These are phyloP conservation scores for Fusarium tricinctum DNA, from an alignment of 2,329 filamentous ascomycete genomes.

Conservation along the genomic window DNA sequence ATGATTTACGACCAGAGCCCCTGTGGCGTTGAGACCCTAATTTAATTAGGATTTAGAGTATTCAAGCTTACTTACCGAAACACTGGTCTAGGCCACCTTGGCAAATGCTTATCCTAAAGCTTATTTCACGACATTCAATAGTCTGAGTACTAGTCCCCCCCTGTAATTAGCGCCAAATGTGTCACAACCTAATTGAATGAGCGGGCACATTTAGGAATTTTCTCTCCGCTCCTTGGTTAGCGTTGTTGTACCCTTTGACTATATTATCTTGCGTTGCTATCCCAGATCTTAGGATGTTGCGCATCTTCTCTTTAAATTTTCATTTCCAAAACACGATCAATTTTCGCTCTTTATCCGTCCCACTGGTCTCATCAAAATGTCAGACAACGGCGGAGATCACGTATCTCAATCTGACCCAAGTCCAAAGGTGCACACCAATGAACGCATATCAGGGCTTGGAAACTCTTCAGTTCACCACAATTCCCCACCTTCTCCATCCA, in stretches of 20 bases:
- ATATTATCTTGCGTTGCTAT: neutral
- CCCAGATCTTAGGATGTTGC: no score
- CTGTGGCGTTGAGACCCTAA: neutral
- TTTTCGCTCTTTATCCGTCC: no score
- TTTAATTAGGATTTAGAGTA: neutral
- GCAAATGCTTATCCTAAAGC: conserved; percentile 13
- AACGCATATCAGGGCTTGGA: neutral
- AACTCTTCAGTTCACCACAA: neutral
- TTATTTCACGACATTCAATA: conserved; percentile 9
- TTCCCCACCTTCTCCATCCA: neutral
- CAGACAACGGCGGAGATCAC: conserved; percentile 1
- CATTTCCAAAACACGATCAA: no score
- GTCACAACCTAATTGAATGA: no score
- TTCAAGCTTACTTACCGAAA: neutral
- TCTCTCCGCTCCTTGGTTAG: neutral
- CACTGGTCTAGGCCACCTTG: conserved; percentile 8
- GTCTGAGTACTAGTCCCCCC: neutral
- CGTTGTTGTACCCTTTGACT: neutral
- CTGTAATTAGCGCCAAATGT: neutral
- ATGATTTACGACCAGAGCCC: no score
- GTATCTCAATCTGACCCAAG: neutral
- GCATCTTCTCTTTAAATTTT: neutral
- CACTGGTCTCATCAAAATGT: neutral
- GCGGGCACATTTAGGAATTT: neutral
- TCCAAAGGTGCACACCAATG: neutral